Evolutionary conservation across 2,329 filamentous ascomycete species (phyloP), one percentile per base, ranked within the genome.

Genomic region (Leptodontidium sp.): DNA sequence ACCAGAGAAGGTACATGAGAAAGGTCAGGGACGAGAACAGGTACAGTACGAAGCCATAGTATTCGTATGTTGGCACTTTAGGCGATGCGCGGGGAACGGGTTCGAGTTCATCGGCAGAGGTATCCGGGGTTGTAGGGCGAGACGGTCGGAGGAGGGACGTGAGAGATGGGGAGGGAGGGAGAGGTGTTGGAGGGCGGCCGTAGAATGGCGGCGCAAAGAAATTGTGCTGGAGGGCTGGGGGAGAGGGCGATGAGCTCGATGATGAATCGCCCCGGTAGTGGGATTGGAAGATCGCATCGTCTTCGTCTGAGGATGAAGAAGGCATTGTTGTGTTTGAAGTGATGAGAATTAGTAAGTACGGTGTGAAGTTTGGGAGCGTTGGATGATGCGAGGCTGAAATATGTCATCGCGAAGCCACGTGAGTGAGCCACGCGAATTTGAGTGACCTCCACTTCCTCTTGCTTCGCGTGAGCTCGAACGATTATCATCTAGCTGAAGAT

Each of bases 31-130:
- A 93, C 71, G 91, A 94, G 78, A 95, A 93, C 49, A 99, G 87
- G 82, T 99, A 98, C 61, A 99, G 87, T 65, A 97, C 95, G 82
- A 99, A 99, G 79, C 96, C 96, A 80, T 98, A 98, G 87, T 98
- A 99, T 79, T 99, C 96, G 83, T 99, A 98, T 0, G 96, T 99
- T n/a, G 96, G 96, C 2, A 99, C 94, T 78, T 96, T 94, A 1
- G 96, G 96, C 65, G 91, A 91, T 1, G 94, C 94, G 66, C 93
- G 91, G 6, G 94, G 93, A 21, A 97, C 88, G 1, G 86, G 89
- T 35, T 86, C 89, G 47, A 91, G 87, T 75, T 98, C 95, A 74
- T 94, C 91, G 81, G 97, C 94, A 0, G 93, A 97, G 49, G 91
- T 93, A 78, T 98, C 94, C 15, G 96, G 95, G 0, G 95, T 98